Evolutionary conservation across 2,329 filamentous ascomycete species (phyloP).

Genomic region (Lecanicillium sp.): DNA sequence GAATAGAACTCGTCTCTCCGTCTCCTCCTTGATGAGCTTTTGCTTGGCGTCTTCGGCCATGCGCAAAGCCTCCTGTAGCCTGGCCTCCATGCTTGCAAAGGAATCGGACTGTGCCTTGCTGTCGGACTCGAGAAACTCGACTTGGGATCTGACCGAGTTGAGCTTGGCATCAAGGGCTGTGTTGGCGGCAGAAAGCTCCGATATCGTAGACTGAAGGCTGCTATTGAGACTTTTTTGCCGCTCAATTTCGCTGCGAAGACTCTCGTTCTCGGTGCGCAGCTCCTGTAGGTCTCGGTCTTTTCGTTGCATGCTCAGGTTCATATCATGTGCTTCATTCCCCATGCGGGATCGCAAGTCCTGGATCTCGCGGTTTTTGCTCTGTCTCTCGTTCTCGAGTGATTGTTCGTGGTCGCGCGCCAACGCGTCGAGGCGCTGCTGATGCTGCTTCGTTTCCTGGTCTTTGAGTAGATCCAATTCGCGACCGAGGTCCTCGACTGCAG

Average conservation of each 20-base stretch:
- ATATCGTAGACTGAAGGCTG: conserved; percentile 44
- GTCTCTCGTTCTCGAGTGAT: conserved; percentile 61
- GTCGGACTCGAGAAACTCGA: conserved; percentile 85
- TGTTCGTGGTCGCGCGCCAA: conserved; percentile 56
- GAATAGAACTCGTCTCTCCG: conserved; percentile 81
- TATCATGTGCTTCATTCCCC: conserved; percentile 45
- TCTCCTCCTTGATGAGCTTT: conserved; percentile 87
- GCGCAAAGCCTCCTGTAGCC: conserved; percentile 70
- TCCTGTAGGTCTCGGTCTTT: conserved; percentile 52
- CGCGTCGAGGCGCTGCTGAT: conserved; percentile 62
- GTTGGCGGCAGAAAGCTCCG: conserved; percentile 55
- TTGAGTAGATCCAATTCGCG: conserved; percentile 40
- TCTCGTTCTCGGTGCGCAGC: conserved; percentile 37
- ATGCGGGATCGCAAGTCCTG: conserved; percentile 54
- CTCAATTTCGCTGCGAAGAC: conserved; percentile 45
- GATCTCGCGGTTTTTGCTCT: conserved; percentile 53
- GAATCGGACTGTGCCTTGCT: conserved; percentile 83
- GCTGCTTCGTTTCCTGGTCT: conserved; percentile 46
- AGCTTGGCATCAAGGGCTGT: conserved; percentile 68
- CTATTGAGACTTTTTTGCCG: conserved; percentile 60
- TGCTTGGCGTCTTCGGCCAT: conserved; percentile 65
- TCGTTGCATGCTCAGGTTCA: conserved; percentile 40
- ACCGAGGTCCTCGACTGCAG: conserved; percentile 30
- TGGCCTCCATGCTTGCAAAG: conserved; percentile 73
- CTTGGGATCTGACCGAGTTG: conserved; percentile 70